These are phyloP conservation scores for Lathyrus tuberosus DNA, from an alignment of 306 rosid species.

Conservation along the genomic window DNA sequence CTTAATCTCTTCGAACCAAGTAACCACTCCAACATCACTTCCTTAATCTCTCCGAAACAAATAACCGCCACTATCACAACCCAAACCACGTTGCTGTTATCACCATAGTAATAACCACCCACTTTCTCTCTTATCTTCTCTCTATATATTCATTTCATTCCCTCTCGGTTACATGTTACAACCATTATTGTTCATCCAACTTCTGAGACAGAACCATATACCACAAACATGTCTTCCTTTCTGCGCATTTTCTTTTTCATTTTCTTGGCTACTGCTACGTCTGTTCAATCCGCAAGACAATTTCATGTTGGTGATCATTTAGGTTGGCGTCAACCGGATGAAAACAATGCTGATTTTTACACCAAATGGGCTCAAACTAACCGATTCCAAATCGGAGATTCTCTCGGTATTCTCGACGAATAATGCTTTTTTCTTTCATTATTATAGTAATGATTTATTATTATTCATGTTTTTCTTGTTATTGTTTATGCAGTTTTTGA, in stretches of 20 bases:
- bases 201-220: neutral
- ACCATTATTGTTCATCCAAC: neutral
- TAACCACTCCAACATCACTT: too few relatives aligned
- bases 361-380: slow-evolving; percentile 65
- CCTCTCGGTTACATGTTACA: neutral
- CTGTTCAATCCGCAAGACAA: slow-evolving; percentile 46
- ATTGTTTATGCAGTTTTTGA: slow-evolving; percentile 56
- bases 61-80: neutral
- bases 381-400: slow-evolving; percentile 79
- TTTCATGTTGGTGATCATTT: slow-evolving; percentile 72
- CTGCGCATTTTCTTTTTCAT: slow-evolving; percentile 31
- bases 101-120: neutral
- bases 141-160: neutral
- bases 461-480: slow-evolving; percentile 1
- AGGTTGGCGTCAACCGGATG: slow-evolving; percentile 69
- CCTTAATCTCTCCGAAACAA: neutral
- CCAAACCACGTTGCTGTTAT: neutral
- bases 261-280: slow-evolving; percentile 33
- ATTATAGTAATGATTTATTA: too few relatives aligned
- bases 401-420: slow-evolving; percentile 48
- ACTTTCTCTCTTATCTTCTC: neutral
- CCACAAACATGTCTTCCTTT: slow-evolving; percentile 44
- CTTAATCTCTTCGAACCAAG: too few relatives aligned
- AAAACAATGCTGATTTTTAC: slow-evolving; percentile 47
- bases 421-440: neutral